Evolutionary conservation across 129 eudicot species (phyloP), one percentile per base, ranked within the genome.

Genomic region (Chrysanthemum seticuspe): DNA sequence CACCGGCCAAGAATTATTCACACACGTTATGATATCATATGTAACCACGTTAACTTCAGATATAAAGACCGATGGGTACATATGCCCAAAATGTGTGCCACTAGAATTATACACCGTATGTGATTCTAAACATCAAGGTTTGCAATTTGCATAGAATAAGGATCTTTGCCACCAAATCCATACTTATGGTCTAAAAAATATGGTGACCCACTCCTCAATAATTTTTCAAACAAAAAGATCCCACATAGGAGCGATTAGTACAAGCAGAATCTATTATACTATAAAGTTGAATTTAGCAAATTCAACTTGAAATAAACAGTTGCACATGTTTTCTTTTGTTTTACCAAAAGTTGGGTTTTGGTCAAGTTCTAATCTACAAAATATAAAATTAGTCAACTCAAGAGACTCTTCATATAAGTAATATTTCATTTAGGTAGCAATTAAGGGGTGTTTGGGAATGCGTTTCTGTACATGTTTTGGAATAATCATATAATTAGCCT

Each of bases 161-260:
- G 67, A 71, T 78, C 77, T 71, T 40, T 71, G 81, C 40, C 23
- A 78, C 44, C 77, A 71, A 52, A 78, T 40, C 47, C 47, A 40
- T 71, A 62, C 11, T 62, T 25, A 62, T 78, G 77, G 57, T 61
- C 47, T 67, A 65, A 80, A 78, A 70, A 15, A 47, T 81, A 83
- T 79, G 81, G 68, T 80, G 85, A 83, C 88, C 81, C 80, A 69
- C 85, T 78, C 52, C 57, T 56, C 29, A 54, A 71, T 71, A 13
- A 71, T 44, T 72, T 45, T 65, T 65, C n/a, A 44, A 21, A 54
- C 76, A 63, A 62, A 76, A 76, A 78, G 67, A 71, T 78, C 76
- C 36, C 36, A 13, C 31, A 60, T 18, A 34, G 52, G 58, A 68
- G 70, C 71, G 71, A n/a, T 53, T 70, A 53, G 76, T 55, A 55